A percentile compares a stretch with the other conserved stretches of the same genome.
Conservation (phyloP, 352 stramenopile genomes). For the Globisporangium middletonii region DNA sequence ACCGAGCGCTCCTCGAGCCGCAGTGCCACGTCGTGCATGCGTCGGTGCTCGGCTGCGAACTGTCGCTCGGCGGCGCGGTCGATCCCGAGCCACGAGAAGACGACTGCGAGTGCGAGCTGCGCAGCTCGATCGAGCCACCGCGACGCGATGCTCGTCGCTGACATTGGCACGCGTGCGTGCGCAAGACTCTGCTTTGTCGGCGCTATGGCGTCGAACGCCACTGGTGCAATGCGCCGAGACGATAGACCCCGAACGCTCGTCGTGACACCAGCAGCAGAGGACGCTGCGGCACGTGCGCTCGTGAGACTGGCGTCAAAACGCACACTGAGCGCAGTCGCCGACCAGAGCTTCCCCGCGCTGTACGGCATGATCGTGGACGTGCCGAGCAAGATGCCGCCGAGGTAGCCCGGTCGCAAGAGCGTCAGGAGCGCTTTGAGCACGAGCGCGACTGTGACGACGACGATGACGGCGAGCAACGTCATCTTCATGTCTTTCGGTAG, state of each 20-base stretch:
- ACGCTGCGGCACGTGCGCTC: background rate
- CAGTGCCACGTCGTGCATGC: conserved; percentile 7
- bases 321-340: conserved; percentile 9
- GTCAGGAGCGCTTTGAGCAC: conserved; percentile 5
- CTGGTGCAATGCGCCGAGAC: too few species aligned
- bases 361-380: conserved; percentile 12
- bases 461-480: conserved; percentile 9
- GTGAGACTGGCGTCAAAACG: conserved; percentile 4
- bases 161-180: too few species aligned
- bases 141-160: too few species aligned
- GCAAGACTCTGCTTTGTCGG: background rate
- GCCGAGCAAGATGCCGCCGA: conserved; percentile 3
- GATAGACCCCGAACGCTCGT: too few species aligned
- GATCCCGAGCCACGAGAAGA: conserved; percentile 5
- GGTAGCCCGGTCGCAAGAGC: conserved; percentile 1
- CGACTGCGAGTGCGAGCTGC: background rate
- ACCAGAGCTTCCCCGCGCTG: conserved; percentile 11
- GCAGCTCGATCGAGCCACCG: background rate
- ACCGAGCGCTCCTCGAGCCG: conserved; percentile 11
- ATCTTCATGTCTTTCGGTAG: conserved; percentile 17
- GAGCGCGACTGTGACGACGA: conserved; percentile 7
- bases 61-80: conserved; percentile 5
- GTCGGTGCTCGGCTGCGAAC: background rate
- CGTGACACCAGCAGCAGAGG: background rate
- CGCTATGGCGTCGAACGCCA: background rate